Base-by-base conservation (phyloP, 495 filamentous ascomycete species). In the Penicillium simplicissimum region DNA sequence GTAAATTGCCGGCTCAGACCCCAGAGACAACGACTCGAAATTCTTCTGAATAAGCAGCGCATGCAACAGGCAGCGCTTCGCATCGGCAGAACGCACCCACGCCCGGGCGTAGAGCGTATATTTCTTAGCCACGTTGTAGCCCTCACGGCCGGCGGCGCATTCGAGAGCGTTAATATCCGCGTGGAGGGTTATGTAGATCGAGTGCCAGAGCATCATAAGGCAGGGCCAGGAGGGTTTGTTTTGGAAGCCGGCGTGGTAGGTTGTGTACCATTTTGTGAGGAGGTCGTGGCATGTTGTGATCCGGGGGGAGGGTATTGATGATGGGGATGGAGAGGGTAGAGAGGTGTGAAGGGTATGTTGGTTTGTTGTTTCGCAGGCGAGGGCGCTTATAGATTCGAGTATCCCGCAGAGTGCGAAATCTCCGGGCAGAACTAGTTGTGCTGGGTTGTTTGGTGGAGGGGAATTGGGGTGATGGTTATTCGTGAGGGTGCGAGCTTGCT, bases 141-240 rank as follows among this genome's bases (percentile, higher is more conserved):
- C 71, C 19, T 73, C 71, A 8, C 69, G 57, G 1, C 69, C 67
- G 4, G 59, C 52, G 19, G 61, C 69, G 15, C 60, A 62, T 57
- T 73, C 71, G 8, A 77, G 61, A 11, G 61, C 56, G 43, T 74
- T 66, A 13, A 71, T 63, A 49, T 76, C 63, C 11, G 60, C 52
- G 61, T 66, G 67, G 0, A 71, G 49, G 21, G 56, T 56, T 17
- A 75, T 71, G 65, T 74, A 74, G 15, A 61, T 62, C 8, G 61
- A 52, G 52, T 77, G 73, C 74, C 74, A 76, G 21, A 75, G 67
- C 15, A 68, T 64, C 53, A 68, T 65, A 4, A 71, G 65, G 56
- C 57, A 63, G 33, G 57, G 52, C 52, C 57, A 64, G 36, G 35
- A 23, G n/a, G 62, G 25, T 21, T 52, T 60, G 23, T 25, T 40